These are phyloP conservation scores for Didymella exigua DNA, from an alignment of 2,329 filamentous ascomycete species.

Conservation along the genomic window DNA sequence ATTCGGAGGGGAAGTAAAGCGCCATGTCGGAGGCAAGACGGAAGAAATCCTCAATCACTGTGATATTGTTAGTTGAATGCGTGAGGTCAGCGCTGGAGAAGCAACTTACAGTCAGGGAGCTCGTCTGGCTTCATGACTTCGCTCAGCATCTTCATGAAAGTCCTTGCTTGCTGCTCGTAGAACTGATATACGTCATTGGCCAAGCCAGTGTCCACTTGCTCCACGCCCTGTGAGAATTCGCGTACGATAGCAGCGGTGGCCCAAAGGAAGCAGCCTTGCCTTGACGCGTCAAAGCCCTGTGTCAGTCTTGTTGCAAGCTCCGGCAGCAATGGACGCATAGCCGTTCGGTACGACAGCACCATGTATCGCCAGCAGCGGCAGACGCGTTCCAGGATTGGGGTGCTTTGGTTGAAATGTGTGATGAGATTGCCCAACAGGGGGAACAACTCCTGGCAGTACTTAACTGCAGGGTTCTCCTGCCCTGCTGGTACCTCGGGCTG, in stretches of 20 bases:
- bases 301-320: conserved; percentile 88
- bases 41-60: conserved; percentile 95
- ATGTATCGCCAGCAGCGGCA: conserved; percentile 97
- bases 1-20: conserved; percentile 86
- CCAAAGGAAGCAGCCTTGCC: conserved; percentile 98
- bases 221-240: conserved; percentile 90
- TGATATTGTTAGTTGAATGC: conserved; percentile 1
- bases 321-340: conserved; percentile 82
- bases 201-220: conserved; percentile 80
- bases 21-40: conserved; percentile 88
- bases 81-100: conserved; percentile 13
- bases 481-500: conserved; percentile 72
- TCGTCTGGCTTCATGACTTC: conserved; percentile 74
- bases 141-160: conserved; percentile 86
- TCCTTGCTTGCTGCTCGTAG: conserved; percentile 90
- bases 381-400: conserved; percentile 89
- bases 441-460: conserved; percentile 95
- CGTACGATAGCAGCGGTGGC: conserved; percentile 92
- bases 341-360: conserved; percentile 92
- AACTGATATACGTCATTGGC: conserved; percentile 90
- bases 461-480: conserved; percentile 86
- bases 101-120: conserved; percentile 67
- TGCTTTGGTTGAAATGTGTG: conserved; percentile 83
- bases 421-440: conserved; percentile 84
- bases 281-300: conserved; percentile 79